Conservation (phyloP, 371 early-diverging fungal genomes). For the Mortierella sp. region DNA sequence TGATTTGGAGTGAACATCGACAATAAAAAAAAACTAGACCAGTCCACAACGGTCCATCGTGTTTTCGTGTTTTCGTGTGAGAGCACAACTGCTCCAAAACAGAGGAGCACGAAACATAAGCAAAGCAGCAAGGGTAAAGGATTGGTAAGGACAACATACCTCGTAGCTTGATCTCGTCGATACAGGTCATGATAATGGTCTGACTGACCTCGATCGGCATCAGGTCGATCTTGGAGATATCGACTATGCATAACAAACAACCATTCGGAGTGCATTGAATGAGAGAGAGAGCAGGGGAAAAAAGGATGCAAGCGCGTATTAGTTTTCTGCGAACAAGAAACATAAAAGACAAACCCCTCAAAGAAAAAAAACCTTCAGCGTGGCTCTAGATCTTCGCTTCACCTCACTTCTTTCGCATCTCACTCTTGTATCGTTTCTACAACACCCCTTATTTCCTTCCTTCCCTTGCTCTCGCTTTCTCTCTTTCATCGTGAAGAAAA, state of each 20-base stretch:
- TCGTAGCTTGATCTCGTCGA: slow-evolving; percentile 54
- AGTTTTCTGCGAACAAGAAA: neutral
- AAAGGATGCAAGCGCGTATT: neutral
- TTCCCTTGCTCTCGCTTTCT: neutral
- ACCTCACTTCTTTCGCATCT: neutral
- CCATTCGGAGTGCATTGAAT: neutral
- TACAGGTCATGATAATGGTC: slow-evolving; percentile 45
- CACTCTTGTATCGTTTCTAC: neutral
- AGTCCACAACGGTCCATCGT: neutral
- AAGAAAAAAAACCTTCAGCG: neutral
- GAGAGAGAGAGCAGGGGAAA: neutral
- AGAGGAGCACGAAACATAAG: neutral
- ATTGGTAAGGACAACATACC: slow-evolving; percentile 28
- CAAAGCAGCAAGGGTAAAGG: neutral
- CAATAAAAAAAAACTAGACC: neutral
- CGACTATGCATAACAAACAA: slow-evolving; percentile 19
- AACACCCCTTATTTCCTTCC: no score
- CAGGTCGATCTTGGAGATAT: slow-evolving; percentile 40
- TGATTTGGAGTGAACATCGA: neutral
- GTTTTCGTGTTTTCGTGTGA: neutral
- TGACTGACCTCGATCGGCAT: slow-evolving; percentile 52
- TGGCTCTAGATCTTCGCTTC: neutral
- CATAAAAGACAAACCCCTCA: neutral
- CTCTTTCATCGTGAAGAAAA: neutral
- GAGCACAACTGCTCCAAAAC: neutral